Evolutionary conservation across 352 stramenopile species (phyloP).

Genomic region (Phytopythium sindhum): DNA sequence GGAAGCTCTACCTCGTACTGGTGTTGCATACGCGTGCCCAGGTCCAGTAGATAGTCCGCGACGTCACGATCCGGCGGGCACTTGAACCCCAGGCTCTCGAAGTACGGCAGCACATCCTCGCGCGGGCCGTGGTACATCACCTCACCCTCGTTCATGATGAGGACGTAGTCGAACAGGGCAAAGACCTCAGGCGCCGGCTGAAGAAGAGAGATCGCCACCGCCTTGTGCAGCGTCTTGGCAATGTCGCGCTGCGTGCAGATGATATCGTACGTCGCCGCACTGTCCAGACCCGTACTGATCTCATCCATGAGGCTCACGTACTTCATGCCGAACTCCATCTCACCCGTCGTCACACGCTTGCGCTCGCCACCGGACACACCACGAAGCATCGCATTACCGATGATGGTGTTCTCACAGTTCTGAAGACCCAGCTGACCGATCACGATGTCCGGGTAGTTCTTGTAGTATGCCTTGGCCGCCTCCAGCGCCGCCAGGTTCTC

Average conservation of each 20-base stretch:
- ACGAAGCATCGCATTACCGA: conserved; percentile 51
- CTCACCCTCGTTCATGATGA: conserved; percentile 69
- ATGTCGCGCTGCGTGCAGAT: conserved; percentile 26
- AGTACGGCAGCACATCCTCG: conserved; percentile 25
- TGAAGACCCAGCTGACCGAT: conserved; percentile 41
- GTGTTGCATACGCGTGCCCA: conserved; percentile 25
- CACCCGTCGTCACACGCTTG: too few species aligned
- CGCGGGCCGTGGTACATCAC: conserved; percentile 72
- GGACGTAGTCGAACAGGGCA: conserved; percentile 66
- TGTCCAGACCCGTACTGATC: conserved; percentile 91
- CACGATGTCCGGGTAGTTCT: conserved; percentile 44
- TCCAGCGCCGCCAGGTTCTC: conserved; percentile 27
- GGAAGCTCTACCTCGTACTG: conserved; percentile 13
- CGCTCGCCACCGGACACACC: conserved; percentile 84
- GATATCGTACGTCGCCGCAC: conserved; percentile 42
- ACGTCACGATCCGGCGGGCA: conserved; percentile 28
- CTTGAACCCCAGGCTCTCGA: conserved; percentile 32
- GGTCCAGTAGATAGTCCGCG: conserved; percentile 26
- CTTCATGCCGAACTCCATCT: conserved; percentile 82
- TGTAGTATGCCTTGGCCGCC: conserved; percentile 19
- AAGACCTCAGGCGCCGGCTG: conserved; percentile 90
- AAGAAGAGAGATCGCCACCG: conserved; percentile 61
- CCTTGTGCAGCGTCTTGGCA: conserved; percentile 24
- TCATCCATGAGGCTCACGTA: conserved; percentile 86
- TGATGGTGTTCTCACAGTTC: conserved; percentile 47